phyloP scores from a whole-genome alignment of 129 eudicot species.

The Ambrosia trifida region DNA sequence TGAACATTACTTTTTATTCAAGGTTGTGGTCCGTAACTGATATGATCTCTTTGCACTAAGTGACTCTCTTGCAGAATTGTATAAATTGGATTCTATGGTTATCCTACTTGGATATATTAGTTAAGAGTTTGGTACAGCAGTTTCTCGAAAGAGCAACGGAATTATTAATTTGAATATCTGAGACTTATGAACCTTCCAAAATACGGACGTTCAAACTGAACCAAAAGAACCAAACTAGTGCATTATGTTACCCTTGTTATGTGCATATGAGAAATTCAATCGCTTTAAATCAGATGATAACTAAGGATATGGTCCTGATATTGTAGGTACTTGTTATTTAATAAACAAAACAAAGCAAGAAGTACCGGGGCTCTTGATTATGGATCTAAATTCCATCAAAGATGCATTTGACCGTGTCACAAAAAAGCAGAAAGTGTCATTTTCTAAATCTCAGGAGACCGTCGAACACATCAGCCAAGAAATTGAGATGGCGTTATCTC shows the following conservation, averaged over 20 bases:
- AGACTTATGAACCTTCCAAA: background rate
- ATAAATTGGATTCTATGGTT: background rate
- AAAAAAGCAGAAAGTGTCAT: slow-evolving; percentile 74
- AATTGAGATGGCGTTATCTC: slow-evolving; percentile 63
- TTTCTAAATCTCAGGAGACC: slow-evolving; percentile 70
- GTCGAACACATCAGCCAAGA: slow-evolving; percentile 64
- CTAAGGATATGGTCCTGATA: background rate
- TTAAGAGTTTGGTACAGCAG: background rate
- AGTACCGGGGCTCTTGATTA: slow-evolving; percentile 15
- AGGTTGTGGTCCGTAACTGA: background rate
- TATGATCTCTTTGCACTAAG: background rate
- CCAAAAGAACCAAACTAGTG: background rate
- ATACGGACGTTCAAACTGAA: background rate
- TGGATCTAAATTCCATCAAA: slow-evolving; percentile 79
- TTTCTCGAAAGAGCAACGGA: background rate
- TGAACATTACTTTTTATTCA: too few relatives aligned
- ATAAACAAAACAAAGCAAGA: slow-evolving; percentile 16
- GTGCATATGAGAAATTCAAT: background rate
- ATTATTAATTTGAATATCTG: background rate
- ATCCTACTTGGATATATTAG: background rate
- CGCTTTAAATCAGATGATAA: slow-evolving; percentile 4
- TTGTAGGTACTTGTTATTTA: slow-evolving; percentile 23
- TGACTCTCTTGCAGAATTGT: background rate
- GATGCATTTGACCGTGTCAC: slow-evolving; percentile 93
- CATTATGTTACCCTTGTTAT: background rate